Evolutionary conservation across 1,284 basidiomycete species (phyloP).

Genomic region (Trametes polyzona): DNA sequence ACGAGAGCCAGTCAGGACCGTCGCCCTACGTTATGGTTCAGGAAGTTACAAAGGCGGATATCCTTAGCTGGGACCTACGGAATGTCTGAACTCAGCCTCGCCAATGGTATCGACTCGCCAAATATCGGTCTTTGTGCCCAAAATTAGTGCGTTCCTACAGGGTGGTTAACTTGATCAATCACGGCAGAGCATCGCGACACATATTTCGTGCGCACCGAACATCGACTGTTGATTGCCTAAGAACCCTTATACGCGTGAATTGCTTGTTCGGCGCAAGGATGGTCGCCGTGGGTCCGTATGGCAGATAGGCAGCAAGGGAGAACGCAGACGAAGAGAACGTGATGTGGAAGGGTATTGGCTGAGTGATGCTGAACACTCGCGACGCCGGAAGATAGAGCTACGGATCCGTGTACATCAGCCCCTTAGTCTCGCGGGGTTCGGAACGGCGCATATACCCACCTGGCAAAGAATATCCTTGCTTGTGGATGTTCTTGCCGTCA

Average conservation of each 20-base stretch:
- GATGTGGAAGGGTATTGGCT: constrained; percentile 69
- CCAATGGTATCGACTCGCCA: constrained; percentile 70
- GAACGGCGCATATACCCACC: constrained; percentile 35
- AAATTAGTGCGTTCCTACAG: constrained; percentile 33
- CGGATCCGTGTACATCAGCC: neutral
- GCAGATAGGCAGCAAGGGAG: constrained; percentile 63
- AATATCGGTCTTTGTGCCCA: constrained; percentile 64
- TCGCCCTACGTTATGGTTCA: constrained; percentile 47
- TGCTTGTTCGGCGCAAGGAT: constrained; percentile 43
- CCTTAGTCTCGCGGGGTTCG: neutral
- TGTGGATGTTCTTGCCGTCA: constrained; percentile 43
- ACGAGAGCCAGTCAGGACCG: constrained; percentile 61
- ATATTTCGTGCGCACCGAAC: constrained; percentile 55
- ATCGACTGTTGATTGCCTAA: constrained; percentile 69
- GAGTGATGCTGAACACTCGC: constrained; percentile 57
- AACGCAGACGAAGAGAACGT: constrained; percentile 55
- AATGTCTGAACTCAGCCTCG: constrained; percentile 59
- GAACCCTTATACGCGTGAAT: constrained; percentile 59
- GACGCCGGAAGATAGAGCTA: constrained; percentile 59
- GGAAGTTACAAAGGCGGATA: neutral
- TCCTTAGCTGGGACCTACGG: constrained; percentile 42
- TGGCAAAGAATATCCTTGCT: constrained; percentile 50
- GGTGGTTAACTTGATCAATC: too few relatives aligned
- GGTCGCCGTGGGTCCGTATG: constrained; percentile 53
- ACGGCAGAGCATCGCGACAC: too few relatives aligned